A percentile compares a stretch with the other conserved stretches of the same genome.
phyloP scores from a whole-genome alignment of 352 stramenopile species.

The Globisporangium viniferum region DNA sequence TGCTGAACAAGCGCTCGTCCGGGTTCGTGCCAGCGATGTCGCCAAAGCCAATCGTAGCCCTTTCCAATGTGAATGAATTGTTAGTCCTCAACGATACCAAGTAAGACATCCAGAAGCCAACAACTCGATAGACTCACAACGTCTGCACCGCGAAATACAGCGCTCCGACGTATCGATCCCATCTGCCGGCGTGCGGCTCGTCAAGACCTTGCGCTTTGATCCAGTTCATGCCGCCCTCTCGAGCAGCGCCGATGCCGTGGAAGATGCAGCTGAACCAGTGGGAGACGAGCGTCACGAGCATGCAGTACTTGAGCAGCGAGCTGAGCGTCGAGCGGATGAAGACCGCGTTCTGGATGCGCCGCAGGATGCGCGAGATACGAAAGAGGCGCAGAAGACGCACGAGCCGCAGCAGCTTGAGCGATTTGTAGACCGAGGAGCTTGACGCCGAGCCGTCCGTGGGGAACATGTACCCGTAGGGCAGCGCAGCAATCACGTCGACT shows the following conservation, averaged over 20 bases:
- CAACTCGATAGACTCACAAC: constrained; percentile 12
- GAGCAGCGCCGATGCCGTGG: constrained; percentile 14
- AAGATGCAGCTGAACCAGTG: constrained; percentile 65
- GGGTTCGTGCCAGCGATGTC: constrained; percentile 56
- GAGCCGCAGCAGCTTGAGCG: constrained; percentile 42
- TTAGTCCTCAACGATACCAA: neutral
- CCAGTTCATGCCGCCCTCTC: constrained; percentile 20
- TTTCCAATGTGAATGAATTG: constrained; percentile 17
- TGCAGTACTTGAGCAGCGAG: constrained; percentile 75
- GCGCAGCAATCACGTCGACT: constrained; percentile 42
- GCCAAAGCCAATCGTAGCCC: constrained; percentile 74
- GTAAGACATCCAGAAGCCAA: neutral
- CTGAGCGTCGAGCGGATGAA: constrained; percentile 73
- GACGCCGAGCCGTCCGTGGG: constrained; percentile 12
- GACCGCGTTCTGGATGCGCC: constrained; percentile 42
- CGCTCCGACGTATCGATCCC: constrained; percentile 29
- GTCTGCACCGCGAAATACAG: constrained; percentile 35
- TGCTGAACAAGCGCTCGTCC: constrained; percentile 63
- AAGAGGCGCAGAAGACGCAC: constrained; percentile 36
- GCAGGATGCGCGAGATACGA: constrained; percentile 66
- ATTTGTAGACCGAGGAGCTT: constrained; percentile 32
- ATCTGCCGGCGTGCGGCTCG: constrained; percentile 8
- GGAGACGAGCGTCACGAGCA: constrained; percentile 76
- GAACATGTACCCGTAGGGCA: constrained; percentile 41
- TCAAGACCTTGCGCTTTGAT: neutral